Evolutionary conservation across 176 grass and related monocot species (phyloP), one percentile per base, ranked within the genome.

Genomic region (Ensete glaucum): DNA sequence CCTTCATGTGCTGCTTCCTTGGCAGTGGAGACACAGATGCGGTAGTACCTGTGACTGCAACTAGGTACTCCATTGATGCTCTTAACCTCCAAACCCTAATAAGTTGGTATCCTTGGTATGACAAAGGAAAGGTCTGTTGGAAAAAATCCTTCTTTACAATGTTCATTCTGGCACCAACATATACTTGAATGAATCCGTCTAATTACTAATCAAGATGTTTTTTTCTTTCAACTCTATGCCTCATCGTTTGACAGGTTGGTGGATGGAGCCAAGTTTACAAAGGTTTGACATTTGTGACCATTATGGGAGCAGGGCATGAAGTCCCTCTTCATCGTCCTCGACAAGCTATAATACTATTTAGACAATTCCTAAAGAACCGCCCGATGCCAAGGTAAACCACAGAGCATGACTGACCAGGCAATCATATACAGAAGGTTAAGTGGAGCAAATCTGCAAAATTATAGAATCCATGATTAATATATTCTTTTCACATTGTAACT

Each of bases 1-100:
- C n/a, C 25, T 20, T 34, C 7, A 12, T 21, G 17, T 59, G 10
- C 56, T 21, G 10, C 56, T 21, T 16, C 9, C 15, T 64, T 76
- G 55, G 59, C 50, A 98, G 95, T 84, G 90, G 90, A 62, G 90
- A 98, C 76, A 94, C 90, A 73, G 95, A 98, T 84, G 86, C 95
- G 76, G 88, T 99, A n/a, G 95, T 99, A 76, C 95, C 95, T 82
- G 82, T 99, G 72, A 94, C 95, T 20, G 95, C 90, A 77, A 99
- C 88, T 54, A 88, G 95, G 67, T 94, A 99, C 85, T 94, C 95
- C 0, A 87, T 99, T 66, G 85, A 91, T 62, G 88, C 86, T 74
- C 82, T 99, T 54, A 94, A 99, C 76, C 86, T 94, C 55, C 86
- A 84, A 71, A 89, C 90, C 1, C 17, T 93, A 9, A 76, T 82